Evolutionary conservation across 176 grass and related monocot species (phyloP).

Genomic region (Tillandsia leiboldiana): DNA sequence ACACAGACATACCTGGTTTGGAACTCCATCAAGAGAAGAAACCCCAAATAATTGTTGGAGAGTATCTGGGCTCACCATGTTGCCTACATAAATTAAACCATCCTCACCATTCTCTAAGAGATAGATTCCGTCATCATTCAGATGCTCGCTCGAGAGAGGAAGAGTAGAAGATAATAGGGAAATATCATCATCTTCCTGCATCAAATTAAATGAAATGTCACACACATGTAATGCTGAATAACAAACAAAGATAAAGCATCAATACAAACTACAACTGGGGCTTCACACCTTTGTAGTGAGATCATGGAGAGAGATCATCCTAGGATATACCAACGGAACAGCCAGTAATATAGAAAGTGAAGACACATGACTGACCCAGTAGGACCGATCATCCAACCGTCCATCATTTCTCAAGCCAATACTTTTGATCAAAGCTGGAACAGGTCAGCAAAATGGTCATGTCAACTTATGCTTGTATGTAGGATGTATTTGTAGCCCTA

Average conservation of each 20-base stretch:
- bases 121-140: constrained; percentile 65
- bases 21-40: constrained; percentile 47
- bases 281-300: constrained; percentile 46
- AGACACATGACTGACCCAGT: constrained; percentile 51
- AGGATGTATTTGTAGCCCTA: background rate
- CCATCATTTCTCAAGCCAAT: constrained; percentile 73
- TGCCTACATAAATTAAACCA: constrained; percentile 70
- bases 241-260: background rate
- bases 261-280: background rate
- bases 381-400: constrained; percentile 66
- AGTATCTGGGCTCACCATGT: constrained; percentile 34
- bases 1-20: constrained; percentile 38
- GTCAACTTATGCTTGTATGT: background rate
- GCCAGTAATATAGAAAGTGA: constrained; percentile 50
- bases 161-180: constrained; percentile 42
- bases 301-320: constrained; percentile 77
- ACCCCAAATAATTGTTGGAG: constrained; percentile 69
- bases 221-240: background rate
- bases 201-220: constrained; percentile 4
- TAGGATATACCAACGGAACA: constrained; percentile 78
- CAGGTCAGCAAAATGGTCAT: background rate
- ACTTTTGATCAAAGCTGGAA: constrained; percentile 66
- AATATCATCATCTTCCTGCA: constrained; percentile 50
- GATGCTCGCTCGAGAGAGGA: constrained; percentile 70
- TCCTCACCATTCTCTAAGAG: constrained; percentile 91